Evolutionary conservation across 257 asterid genomes (phyloP), one percentile per base, ranked within the genome.

Genomic region (Marsdenia floribunda): DNA sequence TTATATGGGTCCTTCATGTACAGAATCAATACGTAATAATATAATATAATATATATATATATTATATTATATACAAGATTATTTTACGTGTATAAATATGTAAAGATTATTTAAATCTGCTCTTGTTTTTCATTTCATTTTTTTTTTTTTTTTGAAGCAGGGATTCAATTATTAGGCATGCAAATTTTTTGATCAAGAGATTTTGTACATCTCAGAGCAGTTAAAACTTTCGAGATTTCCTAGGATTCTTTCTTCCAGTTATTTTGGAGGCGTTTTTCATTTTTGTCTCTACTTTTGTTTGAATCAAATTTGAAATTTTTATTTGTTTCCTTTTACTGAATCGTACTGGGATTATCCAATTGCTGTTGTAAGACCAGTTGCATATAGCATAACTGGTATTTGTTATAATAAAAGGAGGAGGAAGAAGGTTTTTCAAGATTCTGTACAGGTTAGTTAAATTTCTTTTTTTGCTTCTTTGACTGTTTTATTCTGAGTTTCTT

Each of bases 231-330:
- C 61, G 16, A 69, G 60, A 57, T 77, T 78, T 74, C 68, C 44
- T 14, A 35, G 49, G 72, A 33, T 22, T 44, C 33, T 70, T 22
- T 24, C 33, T 70, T 73, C 65, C 68, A 12, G 22, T 42, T 46
- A 63, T 68, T 18, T 60, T 58, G 82, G 79, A 55, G 80, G 76
- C 68, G 74, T 54, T 68, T 73, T 72, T 78, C 65, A n/a, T 74
- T 49, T 70, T 40, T 60, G 19, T 9, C 65, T 76, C 49, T 57
- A 66, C 54, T 50, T 68, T 49, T 22, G 19, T 81, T 50, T 65
- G 6, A 46, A 60, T 74, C 60, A 18, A 22, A 19, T 38, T 13
- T 44, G 49, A 44, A 44, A 44, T 44, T 44, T 44, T 44, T 44
- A 44, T 44, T 70, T 37, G 16, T 50, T 47, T 26, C 19, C 69